Base-by-base conservation (phyloP, 73 alveolate genomes). In the Uronychia setigera region DNA sequence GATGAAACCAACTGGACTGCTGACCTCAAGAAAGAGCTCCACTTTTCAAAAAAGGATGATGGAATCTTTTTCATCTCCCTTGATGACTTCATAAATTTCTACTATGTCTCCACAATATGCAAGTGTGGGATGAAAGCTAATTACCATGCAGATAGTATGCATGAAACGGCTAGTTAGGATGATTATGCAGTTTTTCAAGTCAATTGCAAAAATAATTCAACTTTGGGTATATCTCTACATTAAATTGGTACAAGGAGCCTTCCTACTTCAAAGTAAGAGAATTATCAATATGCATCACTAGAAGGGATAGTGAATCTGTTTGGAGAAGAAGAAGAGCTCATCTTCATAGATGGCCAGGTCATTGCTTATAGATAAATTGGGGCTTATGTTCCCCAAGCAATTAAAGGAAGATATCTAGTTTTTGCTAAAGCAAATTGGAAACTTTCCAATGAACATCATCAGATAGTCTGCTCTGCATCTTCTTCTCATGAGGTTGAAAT, bases 61-160 rank as follows among this genome's bases (percentile, higher is more conserved):
- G 99, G 98, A 14, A 58, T 89, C 35, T 97, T 97, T 86, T 97
- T 92, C 93, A 97, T 97, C 93, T 87, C 96, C 88, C 91, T 91
- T 87, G 93, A 94, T 74, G 99, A 97, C 81, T 97, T 96, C 91
- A 76, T 92, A 26, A 93, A 89, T 19, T 86, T 86, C 87, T 86
- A 76, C 87, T 86, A 79, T 76, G 79, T 86, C 60, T 76, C 92
- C 26, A 76, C 92, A 0, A 79, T 86, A 25, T 86, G 87, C 80
- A 46, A 78, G 67, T 86, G 58, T 86, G 79, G 76, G 32, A 29
- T 74, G 26, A 35, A 25, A 1, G 29, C 31, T 33, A 84, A 85
- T 78, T 80, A 34, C 32, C 77, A 83, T 29, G 91, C 77, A 28
- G 35, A 32, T 57, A 78, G 80, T 28, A 83, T 33, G 57, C 33